Conservation (phyloP, 2,329 filamentous ascomycete species). For the Aaosphaeria pasadenensis region DNA sequence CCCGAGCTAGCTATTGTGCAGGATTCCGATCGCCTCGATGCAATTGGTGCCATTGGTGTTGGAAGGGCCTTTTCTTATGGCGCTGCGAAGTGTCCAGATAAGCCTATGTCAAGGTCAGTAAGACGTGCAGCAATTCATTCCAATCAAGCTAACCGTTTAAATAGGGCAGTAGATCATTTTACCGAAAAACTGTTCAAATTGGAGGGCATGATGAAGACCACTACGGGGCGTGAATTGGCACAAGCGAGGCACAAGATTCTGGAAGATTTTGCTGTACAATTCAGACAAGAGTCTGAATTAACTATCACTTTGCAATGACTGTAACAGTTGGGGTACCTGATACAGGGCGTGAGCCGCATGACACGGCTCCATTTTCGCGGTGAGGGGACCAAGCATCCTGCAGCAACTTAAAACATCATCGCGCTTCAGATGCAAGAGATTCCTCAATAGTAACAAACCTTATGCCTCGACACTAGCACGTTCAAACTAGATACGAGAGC, state of each 20-base stretch:
- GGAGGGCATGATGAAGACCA: conserved; percentile 36
- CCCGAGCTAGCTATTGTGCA: conserved; percentile 84
- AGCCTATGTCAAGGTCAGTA: conserved; percentile 26
- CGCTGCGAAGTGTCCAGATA: conserved; percentile 43
- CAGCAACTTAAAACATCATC: no score
- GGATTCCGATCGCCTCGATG: conserved; percentile 90
- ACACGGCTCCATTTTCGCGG: neutral
- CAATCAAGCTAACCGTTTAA: no score
- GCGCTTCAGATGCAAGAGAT: no score
- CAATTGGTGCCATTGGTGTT: conserved; percentile 82
- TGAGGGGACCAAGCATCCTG: no score
- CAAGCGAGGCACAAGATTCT: conserved; percentile 10
- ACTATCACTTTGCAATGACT: conserved; percentile 5
- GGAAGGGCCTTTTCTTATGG: conserved; percentile 75
- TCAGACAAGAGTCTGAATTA: conserved; percentile 11
- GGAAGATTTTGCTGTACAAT: conserved; percentile 10
- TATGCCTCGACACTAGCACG: no score
- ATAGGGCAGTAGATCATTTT: conserved; percentile 31
- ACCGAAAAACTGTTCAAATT: conserved; percentile 33
- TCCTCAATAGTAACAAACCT: no score
- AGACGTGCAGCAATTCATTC: conserved; percentile 13
- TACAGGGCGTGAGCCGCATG: neutral
- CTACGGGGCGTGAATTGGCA: conserved; percentile 17
- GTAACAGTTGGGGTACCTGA: neutral
- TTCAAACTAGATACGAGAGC: no score